Evolutionary conservation across 2,329 filamentous ascomycete species (phyloP).

Genomic region (Byssochlamys sp.): DNA sequence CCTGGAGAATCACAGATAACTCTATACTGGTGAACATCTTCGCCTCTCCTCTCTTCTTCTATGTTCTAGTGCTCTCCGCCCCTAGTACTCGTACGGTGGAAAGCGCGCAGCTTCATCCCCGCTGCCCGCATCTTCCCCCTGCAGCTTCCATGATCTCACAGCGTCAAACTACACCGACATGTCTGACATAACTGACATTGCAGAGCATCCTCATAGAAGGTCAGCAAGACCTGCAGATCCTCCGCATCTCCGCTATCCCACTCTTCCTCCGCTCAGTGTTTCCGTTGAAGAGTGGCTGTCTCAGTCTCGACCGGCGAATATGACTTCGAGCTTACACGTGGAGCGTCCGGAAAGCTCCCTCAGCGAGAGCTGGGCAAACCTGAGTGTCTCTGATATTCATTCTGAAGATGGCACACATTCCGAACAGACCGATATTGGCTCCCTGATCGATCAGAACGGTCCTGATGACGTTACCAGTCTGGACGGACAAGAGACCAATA

Average conservation of each 20-base stretch:
- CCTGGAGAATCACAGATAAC: not conserved
- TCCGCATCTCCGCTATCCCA: slow-evolving; percentile 32
- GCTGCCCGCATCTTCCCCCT: slow-evolving; percentile 3
- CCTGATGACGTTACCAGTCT: slow-evolving; percentile 38
- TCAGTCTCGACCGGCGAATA: slow-evolving; percentile 31
- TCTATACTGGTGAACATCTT: not conserved
- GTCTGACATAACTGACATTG: slow-evolving; percentile 28
- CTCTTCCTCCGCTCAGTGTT: slow-evolving; percentile 27
- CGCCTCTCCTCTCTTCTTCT: not conserved
- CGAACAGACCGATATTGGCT: slow-evolving; percentile 35
- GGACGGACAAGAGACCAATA: slow-evolving; percentile 28
- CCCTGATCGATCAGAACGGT: slow-evolving; percentile 33
- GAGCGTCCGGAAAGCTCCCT: slow-evolving; percentile 23
- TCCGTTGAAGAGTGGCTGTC: slow-evolving; percentile 35
- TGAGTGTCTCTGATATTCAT: slow-evolving; percentile 35
- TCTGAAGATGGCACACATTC: slow-evolving; percentile 38
- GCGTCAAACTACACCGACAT: slow-evolving; percentile 5
- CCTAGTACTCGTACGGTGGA: not conserved
- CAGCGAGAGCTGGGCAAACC: slow-evolving; percentile 39
- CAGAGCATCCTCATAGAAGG: slow-evolving; percentile 22
- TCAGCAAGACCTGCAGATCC: slow-evolving; percentile 16
- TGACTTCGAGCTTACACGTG: slow-evolving; percentile 26
- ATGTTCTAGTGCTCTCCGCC: slow-evolving; percentile 1
- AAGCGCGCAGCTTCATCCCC: slow-evolving; percentile 1
- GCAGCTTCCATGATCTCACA: slow-evolving; percentile 11